phyloP scores from a whole-genome alignment of 352 stramenopile genomes.

The Globisporangium perplexum region DNA sequence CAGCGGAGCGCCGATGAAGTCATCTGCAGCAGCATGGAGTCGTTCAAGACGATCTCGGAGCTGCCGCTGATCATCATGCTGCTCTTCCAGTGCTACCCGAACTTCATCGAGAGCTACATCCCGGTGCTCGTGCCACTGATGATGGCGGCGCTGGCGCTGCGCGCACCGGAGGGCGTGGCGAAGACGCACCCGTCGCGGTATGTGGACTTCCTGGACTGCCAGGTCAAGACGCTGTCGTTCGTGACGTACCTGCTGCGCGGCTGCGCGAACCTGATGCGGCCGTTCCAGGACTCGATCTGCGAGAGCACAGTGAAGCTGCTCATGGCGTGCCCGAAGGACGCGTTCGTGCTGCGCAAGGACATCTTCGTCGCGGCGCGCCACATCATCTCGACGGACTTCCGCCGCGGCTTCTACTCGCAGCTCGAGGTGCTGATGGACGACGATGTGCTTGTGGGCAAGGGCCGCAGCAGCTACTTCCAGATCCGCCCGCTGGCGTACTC shows the following conservation, averaged over 20 bases:
- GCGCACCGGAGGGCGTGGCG: constrained; percentile 52
- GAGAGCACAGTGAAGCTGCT: constrained; percentile 94
- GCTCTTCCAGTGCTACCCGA: constrained; percentile 97
- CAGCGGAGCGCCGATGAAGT: constrained; percentile 26
- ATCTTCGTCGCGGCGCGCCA: constrained; percentile 95
- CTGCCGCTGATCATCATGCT: constrained; percentile 98
- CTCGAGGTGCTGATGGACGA: constrained; percentile 96
- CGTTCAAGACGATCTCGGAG: constrained; percentile 95
- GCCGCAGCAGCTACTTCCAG: constrained; percentile 77
- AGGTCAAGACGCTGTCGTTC: constrained; percentile 98
- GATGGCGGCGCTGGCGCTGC: constrained; percentile 92
- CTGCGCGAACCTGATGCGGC: constrained; percentile 91
- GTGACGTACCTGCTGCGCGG: constrained; percentile 95
- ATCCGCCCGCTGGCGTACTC: constrained; percentile 95
- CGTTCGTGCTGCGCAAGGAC: constrained; percentile 94
- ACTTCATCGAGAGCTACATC: constrained; percentile 95
- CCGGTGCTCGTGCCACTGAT: constrained; percentile 95
- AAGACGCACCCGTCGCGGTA: constrained; percentile 64
- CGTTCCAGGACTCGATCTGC: constrained; percentile 93
- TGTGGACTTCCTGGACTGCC: constrained; percentile 91
- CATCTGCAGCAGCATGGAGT: constrained; percentile 84
- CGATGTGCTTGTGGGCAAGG: constrained; percentile 90
- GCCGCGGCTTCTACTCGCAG: constrained; percentile 93
- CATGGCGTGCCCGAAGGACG: constrained; percentile 92
- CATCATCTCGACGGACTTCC: constrained; percentile 97